phyloP scores from a whole-genome alignment of 306 rosid species.

The Begonia loranthoides region DNA sequence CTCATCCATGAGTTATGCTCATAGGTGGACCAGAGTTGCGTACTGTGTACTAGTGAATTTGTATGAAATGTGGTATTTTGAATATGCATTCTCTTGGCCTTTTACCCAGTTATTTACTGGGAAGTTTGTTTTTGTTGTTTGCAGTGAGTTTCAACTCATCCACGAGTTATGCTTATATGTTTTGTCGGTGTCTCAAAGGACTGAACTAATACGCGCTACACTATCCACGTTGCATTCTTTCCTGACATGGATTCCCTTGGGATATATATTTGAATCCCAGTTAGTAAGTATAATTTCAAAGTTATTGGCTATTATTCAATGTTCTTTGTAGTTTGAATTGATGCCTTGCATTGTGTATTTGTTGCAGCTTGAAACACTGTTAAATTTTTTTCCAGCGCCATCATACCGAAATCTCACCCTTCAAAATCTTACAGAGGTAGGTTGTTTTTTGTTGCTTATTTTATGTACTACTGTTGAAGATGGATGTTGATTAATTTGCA shows the following conservation, averaged over 20 bases:
- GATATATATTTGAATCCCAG: conserved; percentile 91
- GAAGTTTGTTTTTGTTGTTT: conserved; percentile 1
- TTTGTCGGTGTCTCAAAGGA: conserved; percentile 80
- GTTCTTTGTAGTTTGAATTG: neutral
- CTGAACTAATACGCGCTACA: conserved; percentile 90
- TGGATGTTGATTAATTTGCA: too few species aligned
- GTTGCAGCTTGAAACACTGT: conserved; percentile 82
- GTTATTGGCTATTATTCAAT: neutral
- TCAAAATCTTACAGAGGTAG: conserved; percentile 91
- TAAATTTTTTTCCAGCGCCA: conserved; percentile 74
- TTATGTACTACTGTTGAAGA: neutral
- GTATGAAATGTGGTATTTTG: too few species aligned
- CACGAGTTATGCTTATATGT: conserved; percentile 96
- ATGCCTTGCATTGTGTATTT: conserved; percentile 7
- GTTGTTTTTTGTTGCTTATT: neutral
- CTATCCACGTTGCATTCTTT: conserved; percentile 90
- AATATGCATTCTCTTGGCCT: too few species aligned
- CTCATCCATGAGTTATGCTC: too few species aligned
- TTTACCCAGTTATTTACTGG: too few species aligned
- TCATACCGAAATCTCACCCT: conserved; percentile 80
- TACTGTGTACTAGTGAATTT: too few species aligned
- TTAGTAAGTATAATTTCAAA: conserved; percentile 33
- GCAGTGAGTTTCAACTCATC: conserved; percentile 97
- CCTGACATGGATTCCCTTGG: conserved; percentile 98
- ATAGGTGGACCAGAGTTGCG: too few species aligned